phyloP scores from a whole-genome alignment of 2,329 filamentous ascomycete genomes.

The Apiospora saccharicola region DNA sequence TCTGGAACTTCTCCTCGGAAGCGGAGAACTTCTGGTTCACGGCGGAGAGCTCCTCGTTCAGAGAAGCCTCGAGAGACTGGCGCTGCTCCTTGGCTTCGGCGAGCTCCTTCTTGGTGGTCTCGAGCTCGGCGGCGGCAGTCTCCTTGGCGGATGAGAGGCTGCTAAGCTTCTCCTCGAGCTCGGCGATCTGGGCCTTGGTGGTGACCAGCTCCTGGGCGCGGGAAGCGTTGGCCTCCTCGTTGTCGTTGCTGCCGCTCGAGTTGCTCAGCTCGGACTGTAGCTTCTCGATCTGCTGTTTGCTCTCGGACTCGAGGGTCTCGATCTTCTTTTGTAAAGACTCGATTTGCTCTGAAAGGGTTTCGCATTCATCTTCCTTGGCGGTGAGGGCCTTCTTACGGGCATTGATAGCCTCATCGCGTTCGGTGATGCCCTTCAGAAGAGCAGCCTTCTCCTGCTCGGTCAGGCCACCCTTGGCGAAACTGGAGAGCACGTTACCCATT shows the following conservation, averaged over 20 bases:
- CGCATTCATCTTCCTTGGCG: slow-evolving; percentile 49
- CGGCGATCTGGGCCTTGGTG: slow-evolving; percentile 32
- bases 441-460: slow-evolving; percentile 42
- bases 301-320: slow-evolving; percentile 43
- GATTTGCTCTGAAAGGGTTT: slow-evolving; percentile 44
- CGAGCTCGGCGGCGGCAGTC: slow-evolving; percentile 40
- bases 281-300: slow-evolving; percentile 42
- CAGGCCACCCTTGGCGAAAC: slow-evolving; percentile 47
- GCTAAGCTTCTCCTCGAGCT: slow-evolving; percentile 29
- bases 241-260: slow-evolving; percentile 38
- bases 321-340: slow-evolving; percentile 50
- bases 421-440: slow-evolving; percentile 49
- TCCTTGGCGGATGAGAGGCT: slow-evolving; percentile 36
- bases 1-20: slow-evolving; percentile 36
- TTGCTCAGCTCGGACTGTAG: slow-evolving; percentile 46
- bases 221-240: slow-evolving; percentile 33
- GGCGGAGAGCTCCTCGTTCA: slow-evolving; percentile 34
- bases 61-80: slow-evolving; percentile 32
- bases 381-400: slow-evolving; percentile 43
- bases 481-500: slow-evolving; percentile 52
- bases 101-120: slow-evolving; percentile 36
- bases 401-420: slow-evolving; percentile 47
- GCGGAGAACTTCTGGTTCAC: slow-evolving; percentile 34
- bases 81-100: slow-evolving; percentile 27
- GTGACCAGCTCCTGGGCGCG: slow-evolving; percentile 24